Conservation (phyloP, 306 rosid species). For the Rosa rugosa region DNA sequence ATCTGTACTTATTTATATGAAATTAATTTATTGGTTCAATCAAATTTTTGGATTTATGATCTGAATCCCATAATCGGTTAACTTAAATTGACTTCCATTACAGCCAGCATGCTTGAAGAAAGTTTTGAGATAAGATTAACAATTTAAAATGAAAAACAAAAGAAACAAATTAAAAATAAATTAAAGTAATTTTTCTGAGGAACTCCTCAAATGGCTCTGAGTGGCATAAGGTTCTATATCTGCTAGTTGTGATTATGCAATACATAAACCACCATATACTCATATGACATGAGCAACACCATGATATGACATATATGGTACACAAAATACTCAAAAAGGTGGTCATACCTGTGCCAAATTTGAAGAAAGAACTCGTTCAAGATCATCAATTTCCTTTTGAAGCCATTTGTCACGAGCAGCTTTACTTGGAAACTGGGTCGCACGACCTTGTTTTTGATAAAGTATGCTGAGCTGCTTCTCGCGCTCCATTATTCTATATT, state of each 20-base stretch:
- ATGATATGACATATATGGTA: neutral
- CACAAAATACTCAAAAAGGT: neutral
- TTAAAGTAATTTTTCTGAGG: neutral
- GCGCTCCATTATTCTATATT: slow-evolving; percentile 85
- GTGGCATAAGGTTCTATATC: neutral
- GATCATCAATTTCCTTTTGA: slow-evolving; percentile 86
- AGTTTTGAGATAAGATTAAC: neutral
- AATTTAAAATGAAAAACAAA: neutral
- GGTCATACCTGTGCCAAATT: slow-evolving; percentile 65
- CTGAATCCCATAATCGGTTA: neutral
- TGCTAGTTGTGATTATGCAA: neutral
- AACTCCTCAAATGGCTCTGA: neutral
- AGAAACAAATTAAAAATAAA: neutral
- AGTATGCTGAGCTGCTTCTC: slow-evolving; percentile 98
- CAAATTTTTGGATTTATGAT: neutral
- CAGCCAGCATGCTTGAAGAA: neutral
- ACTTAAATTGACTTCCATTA: neutral
- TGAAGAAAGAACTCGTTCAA: slow-evolving; percentile 73
- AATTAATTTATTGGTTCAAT: neutral
- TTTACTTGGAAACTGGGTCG: slow-evolving; percentile 93
- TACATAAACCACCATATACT: neutral
- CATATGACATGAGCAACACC: neutral
- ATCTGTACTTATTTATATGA: neutral
- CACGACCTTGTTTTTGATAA: slow-evolving; percentile 98
- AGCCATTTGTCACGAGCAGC: slow-evolving; percentile 99